Conservation (phyloP, 164 flowering plant genomes). For the Magnolia sinica region DNA sequence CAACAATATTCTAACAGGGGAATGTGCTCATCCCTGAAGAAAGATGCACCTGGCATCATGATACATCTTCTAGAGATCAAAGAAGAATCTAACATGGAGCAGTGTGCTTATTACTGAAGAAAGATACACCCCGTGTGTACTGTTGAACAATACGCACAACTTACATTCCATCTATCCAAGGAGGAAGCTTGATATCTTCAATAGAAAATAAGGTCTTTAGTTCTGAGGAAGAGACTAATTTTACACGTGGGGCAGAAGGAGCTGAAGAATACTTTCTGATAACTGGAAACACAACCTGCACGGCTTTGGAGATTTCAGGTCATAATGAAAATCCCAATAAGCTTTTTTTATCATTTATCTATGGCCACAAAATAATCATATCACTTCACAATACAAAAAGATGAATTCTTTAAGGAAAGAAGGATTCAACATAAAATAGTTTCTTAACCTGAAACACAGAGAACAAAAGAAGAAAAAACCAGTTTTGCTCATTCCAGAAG, state of each 20-base stretch:
- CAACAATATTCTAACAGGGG: background rate
- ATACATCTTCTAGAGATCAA: background rate
- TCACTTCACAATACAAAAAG: background rate
- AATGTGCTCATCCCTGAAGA: background rate
- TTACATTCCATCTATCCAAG: conserved; percentile 93
- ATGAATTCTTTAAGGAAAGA: conserved; percentile 1
- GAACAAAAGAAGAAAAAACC: background rate
- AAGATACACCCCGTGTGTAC: no score
- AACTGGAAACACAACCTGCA: conserved; percentile 71
- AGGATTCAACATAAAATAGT: background rate
- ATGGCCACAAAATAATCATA: background rate
- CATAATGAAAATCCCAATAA: background rate
- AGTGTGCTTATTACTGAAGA: background rate
- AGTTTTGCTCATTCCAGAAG: background rate
- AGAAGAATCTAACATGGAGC: background rate
- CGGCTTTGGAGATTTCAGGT: conserved; percentile 1
- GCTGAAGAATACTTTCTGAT: conserved; percentile 38
- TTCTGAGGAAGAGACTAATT: conserved; percentile 72
- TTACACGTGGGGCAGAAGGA: conserved; percentile 69
- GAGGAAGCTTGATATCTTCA: conserved; percentile 88
- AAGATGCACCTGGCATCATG: background rate
- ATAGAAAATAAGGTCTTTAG: conserved; percentile 62
- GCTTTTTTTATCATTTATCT: background rate
- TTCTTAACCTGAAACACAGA: no score
- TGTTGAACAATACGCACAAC: conserved; percentile 10